Percentiles rank a stretch among this genome's conserved stretches.
phyloP scores from a whole-genome alignment of 805 yeast genomes.

The Hanseniaspora mollemarum region DNA sequence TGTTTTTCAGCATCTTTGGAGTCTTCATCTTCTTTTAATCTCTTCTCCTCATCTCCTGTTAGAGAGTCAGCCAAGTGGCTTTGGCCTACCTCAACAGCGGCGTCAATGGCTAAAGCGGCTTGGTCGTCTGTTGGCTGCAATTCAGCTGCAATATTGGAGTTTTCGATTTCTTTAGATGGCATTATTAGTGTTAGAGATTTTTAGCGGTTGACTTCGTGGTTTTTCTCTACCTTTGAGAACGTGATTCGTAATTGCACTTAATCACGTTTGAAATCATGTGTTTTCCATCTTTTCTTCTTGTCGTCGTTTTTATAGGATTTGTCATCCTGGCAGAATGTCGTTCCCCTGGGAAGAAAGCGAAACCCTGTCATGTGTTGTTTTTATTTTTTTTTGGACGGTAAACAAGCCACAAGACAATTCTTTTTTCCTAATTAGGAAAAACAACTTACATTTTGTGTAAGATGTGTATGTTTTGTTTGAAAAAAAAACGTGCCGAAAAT shows the following conservation, averaged over 20 bases:
- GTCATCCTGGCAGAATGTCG: background rate
- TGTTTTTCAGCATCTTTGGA: background rate
- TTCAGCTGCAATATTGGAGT: slow-evolving; percentile 20
- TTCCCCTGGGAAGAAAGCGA: background rate
- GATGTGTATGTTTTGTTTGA: background rate
- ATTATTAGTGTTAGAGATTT: too few relatives aligned
- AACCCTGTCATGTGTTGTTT: background rate
- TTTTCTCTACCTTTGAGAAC: too few relatives aligned
- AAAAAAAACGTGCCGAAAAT: background rate
- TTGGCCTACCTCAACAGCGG: slow-evolving; percentile 13
- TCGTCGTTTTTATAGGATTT: background rate
- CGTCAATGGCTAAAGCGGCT: slow-evolving; percentile 16
- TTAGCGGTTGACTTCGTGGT: too few relatives aligned
- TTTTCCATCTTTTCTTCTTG: background rate
- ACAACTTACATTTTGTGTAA: background rate
- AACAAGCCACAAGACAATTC: background rate
- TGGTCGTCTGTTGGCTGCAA: slow-evolving; percentile 18
- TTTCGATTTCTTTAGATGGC: slow-evolving; percentile 18
- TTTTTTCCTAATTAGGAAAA: slow-evolving; percentile 9
- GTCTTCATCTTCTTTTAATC: background rate
- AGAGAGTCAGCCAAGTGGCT: slow-evolving; percentile 1
- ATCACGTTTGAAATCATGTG: background rate
- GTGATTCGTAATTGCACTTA: too few relatives aligned
- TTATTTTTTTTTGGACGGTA: background rate
- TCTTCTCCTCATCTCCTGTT: background rate